These are phyloP conservation scores for Pythium guiyangense DNA, from an alignment of 352 stramenopile species.

Conservation along the genomic window DNA sequence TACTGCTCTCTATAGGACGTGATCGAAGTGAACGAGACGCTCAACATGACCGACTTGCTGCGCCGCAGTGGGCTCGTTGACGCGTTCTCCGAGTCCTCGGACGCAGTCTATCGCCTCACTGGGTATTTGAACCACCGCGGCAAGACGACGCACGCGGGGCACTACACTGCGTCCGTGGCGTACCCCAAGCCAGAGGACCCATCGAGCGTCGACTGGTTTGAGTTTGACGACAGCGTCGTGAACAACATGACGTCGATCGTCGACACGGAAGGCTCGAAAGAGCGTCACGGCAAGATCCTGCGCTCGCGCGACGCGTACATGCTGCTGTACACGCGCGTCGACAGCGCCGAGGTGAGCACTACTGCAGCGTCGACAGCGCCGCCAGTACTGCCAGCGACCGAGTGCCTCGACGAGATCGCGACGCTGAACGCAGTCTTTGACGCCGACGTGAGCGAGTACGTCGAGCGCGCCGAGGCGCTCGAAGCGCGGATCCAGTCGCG, in stretches of 20 bases:
- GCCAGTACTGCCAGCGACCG: constrained; percentile 18
- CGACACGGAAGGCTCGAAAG: constrained; percentile 33
- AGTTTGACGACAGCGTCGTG: constrained; percentile 83
- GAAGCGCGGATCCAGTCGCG: constrained; percentile 48
- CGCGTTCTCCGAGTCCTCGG: constrained; percentile 27
- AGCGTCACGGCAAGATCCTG: constrained; percentile 52
- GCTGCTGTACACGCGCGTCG: constrained; percentile 69
- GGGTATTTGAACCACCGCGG: constrained; percentile 82
- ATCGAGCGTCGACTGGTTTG: constrained; percentile 51
- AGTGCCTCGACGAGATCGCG: constrained; percentile 41
- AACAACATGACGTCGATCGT: constrained; percentile 35
- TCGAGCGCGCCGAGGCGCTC: constrained; percentile 32
- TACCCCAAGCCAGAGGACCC: constrained; percentile 28
- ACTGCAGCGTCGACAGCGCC: neutral
- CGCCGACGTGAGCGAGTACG: constrained; percentile 41
- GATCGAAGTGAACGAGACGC: constrained; percentile 75
- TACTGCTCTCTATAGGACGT: constrained; percentile 75
- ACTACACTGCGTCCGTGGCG: constrained; percentile 83
- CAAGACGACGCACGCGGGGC: constrained; percentile 74
- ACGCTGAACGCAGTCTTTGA: constrained; percentile 50
- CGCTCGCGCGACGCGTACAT: constrained; percentile 84
- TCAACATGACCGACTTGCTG: constrained; percentile 74
- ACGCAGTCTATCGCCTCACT: constrained; percentile 65
- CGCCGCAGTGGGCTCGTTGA: constrained; percentile 33
- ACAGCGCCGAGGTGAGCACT: constrained; percentile 5